Evolutionary conservation across 192 early-diverging fungal species (phyloP).

Genomic region (Coemansia sp.): DNA sequence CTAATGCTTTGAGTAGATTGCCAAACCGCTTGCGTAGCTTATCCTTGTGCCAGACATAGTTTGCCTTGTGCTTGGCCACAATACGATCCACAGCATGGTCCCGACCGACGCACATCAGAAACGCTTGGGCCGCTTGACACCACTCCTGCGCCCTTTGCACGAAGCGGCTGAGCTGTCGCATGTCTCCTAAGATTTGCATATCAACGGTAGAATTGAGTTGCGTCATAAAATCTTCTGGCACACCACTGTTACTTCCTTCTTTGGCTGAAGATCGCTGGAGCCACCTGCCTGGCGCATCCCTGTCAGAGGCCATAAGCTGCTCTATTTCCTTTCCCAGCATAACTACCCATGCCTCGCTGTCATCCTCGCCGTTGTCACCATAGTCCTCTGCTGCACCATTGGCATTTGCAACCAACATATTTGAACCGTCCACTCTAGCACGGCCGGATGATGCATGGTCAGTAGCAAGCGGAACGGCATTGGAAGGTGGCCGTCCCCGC

Average conservation of each 20-base stretch:
- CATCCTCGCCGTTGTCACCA: background rate
- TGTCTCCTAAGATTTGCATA: constrained; percentile 38
- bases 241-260: background rate
- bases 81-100: constrained; percentile 21
- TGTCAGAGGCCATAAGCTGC: constrained; percentile 20
- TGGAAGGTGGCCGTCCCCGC: constrained; percentile 8
- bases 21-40: constrained; percentile 32
- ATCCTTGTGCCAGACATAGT: constrained; percentile 37
- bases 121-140: constrained; percentile 46
- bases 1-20: background rate
- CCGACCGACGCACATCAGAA: constrained; percentile 35
- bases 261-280: background rate
- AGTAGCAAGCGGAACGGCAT: constrained; percentile 11
- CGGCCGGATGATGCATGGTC: constrained; percentile 17
- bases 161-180: constrained; percentile 51
- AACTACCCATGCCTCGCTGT: constrained; percentile 9
- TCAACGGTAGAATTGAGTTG: constrained; percentile 16
- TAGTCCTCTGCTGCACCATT: background rate
- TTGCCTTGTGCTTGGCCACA: constrained; percentile 22
- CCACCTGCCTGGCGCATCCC: background rate
- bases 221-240: background rate
- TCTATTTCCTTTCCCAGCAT: constrained; percentile 32
- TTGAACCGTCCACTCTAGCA: background rate
- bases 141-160: constrained; percentile 46
- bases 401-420: constrained; percentile 2